Base-by-base conservation (phyloP, 192 early-diverging fungal species). In the Coemansia sp. region DNA sequence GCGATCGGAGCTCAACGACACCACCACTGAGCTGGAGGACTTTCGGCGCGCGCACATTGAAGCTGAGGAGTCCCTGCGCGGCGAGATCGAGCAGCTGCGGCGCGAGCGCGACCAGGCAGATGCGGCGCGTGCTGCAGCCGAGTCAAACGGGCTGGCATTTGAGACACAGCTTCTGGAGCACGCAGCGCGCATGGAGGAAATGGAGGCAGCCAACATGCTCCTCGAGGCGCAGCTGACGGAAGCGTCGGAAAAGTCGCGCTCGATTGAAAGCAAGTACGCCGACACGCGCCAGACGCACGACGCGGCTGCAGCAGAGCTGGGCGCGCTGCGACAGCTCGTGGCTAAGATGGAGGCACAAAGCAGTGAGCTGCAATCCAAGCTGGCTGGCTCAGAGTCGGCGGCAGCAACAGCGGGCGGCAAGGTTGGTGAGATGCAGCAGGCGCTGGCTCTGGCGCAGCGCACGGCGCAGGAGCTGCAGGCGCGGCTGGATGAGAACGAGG, bases 401-500 rank as follows among this genome's bases (percentile, higher is more conserved):
- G 62, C 67, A 7, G 61, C 62, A 4, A 25, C 36, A 24, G 64
- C 49, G 15, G 53, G 49, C 25, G 19, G 11, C 14, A 61, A 60
- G 37, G 45, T 45, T 35, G 41, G 38, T 7, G 47, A 46, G 25
- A 35, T 49, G 27, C 59, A 60, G 29, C 41, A 59, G 59, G 66
- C 65, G 31, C 71, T 83, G 64, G 60, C 65, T 1, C 24, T 24
- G 0, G 75, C 74, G 49, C 78, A 70, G 40, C 68, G 77, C 49
- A 88, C 88, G 29, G 60, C 86, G 12, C 62, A 82, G 32, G 90
- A 93, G 68, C 75, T 91, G 47, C 86, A 86, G 59, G 77, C 85
- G n/a, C 84, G 88, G 11, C 65, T 93, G 46, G 86, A 89, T 59
- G 89, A 91, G 59, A 84, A 86, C 73, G 86, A 87, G 58, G 27